Evolutionary conservation across 1,139 yeast species (phyloP), one percentile per base, ranked within the genome.

Genomic region (Geotrichum bryndzae): DNA sequence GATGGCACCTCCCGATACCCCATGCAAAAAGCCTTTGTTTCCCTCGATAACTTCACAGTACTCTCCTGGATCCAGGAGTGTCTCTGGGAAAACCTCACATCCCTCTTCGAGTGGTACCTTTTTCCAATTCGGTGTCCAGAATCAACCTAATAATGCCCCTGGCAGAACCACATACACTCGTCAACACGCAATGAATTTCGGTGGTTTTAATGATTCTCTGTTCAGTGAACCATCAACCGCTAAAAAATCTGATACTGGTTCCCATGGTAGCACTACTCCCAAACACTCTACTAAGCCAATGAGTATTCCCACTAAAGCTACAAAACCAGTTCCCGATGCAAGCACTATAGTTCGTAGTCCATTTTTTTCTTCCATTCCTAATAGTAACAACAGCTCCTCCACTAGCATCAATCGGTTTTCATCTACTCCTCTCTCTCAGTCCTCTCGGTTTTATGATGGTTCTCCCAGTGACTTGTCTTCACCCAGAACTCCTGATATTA

Each of bases 1-100:
- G 10, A 63, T 67, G 53, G 68, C 71, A 33, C 80, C 80, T 60
- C 96, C 96, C 0, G 96, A 90, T 67, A 90, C 96, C 0, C 96
- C 96, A 0, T 87, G 90, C 69, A 90, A 89, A 70, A 82, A 82
- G 68, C 90, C 76, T 61, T 70, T 66, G n/a, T 61, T 53, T 48
- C 51, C 63, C 13, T 56, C 59, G 1, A 51, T 45, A n/a, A 41
- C 58, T 29, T 29, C 59, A 15, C 54, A 59, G 11, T n/a, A 55
- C 31, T 54, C 58, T 18, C 29, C 54, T 11, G 52, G 51, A 22
- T 45, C 50, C 10, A 54, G 23, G 6, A 59, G 23, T 31, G 22
- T 55, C 5, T 51, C 33, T 46, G 56, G 59, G 7, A 59, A 51
- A 18, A 52, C 38, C n/a, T 59, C 52, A 13, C 50, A 38, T 22